Conservation (phyloP, 371 early-diverging fungal species). For the Coemansia sp. region DNA sequence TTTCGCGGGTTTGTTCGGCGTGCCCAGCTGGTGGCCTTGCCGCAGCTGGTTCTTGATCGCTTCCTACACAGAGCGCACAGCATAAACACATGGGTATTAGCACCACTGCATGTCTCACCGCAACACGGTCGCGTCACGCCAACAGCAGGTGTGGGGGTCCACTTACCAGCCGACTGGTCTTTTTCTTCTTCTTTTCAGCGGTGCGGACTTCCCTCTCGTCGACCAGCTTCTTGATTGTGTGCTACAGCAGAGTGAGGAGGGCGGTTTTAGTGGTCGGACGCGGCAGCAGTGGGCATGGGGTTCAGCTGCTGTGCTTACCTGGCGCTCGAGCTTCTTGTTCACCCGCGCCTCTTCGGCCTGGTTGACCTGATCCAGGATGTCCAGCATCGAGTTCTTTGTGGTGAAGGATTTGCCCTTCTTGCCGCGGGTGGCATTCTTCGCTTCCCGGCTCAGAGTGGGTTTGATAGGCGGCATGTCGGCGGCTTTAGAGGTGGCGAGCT, state of each 20-base stretch:
- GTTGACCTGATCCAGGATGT: constrained; percentile 33
- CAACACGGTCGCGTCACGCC: too few relatives aligned
- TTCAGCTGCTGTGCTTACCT: too few relatives aligned
- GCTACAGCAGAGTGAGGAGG: constrained; percentile 16
- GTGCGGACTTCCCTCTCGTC: constrained; percentile 23
- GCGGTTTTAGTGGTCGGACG: too few relatives aligned
- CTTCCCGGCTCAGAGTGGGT: background rate
- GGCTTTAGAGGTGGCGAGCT: background rate
- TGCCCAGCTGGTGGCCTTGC: constrained; percentile 17
- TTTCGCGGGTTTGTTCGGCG: background rate
- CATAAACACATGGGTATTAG: too few relatives aligned
- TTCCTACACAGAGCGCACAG: constrained; percentile 15
- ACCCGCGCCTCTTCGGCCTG: constrained; percentile 32
- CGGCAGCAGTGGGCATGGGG: too few relatives aligned
- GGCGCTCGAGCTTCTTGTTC: constrained; percentile 35
- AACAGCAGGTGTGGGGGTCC: too few relatives aligned
- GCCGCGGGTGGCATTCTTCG: constrained; percentile 1
- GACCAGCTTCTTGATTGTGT: constrained; percentile 25
- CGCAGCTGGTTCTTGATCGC: constrained; percentile 36
- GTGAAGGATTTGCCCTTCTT: constrained; percentile 36
- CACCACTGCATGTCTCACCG: too few relatives aligned
- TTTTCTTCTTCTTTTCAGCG: constrained; percentile 25
- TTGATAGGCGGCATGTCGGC: constrained; percentile 2
- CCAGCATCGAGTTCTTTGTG: constrained; percentile 32
- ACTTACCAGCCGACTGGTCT: constrained; percentile 27